These are phyloP conservation scores for Tylopilus subfusipes DNA, from an alignment of 768 basidiomycete genomes.

Conservation along the genomic window DNA sequence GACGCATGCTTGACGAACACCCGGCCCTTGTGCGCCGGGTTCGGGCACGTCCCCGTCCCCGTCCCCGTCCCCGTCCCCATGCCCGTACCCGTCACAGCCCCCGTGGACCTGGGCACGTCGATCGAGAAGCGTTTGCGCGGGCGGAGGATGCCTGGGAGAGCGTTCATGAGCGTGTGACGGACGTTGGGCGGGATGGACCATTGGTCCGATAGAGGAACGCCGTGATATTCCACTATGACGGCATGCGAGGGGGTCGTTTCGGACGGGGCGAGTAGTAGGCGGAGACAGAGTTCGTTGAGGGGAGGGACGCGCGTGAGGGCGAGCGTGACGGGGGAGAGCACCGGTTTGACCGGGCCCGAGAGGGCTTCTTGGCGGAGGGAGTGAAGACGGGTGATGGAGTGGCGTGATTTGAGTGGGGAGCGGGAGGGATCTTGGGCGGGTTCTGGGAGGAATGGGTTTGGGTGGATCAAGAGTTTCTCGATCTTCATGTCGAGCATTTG, in stretches of 20 bases:
- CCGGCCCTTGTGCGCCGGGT: conserved; percentile 28
- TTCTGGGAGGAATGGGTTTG: conserved; percentile 55
- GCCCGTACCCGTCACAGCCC: neutral
- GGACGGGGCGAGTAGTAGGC: conserved; percentile 34
- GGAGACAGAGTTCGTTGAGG: conserved; percentile 38
- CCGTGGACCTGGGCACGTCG: conserved; percentile 3
- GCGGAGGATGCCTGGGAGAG: conserved; percentile 28
- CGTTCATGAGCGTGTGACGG: conserved; percentile 23
- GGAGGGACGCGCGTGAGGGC: conserved; percentile 24
- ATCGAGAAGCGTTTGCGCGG: conserved; percentile 21
- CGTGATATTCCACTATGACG: conserved; percentile 25
- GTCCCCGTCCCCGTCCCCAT: neutral
- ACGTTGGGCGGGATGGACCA: conserved; percentile 27
- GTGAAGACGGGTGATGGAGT: conserved; percentile 9
- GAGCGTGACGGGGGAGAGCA: conserved; percentile 20
- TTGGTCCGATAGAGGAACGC: conserved; percentile 30
- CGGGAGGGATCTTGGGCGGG: conserved; percentile 13
- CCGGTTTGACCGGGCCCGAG: neutral
- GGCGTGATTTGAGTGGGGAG: conserved; percentile 8
- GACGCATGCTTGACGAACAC: conserved; percentile 58
- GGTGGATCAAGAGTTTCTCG: conserved; percentile 43
- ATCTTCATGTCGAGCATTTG: conserved; percentile 63
- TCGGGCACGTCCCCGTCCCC: conserved; percentile 42
- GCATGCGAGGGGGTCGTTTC: conserved; percentile 3
- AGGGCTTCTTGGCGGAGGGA: conserved; percentile 8